Evolutionary conservation across 1,284 basidiomycete species (phyloP), one percentile per base, ranked within the genome.

Genomic region (Agaricales sp.): DNA sequence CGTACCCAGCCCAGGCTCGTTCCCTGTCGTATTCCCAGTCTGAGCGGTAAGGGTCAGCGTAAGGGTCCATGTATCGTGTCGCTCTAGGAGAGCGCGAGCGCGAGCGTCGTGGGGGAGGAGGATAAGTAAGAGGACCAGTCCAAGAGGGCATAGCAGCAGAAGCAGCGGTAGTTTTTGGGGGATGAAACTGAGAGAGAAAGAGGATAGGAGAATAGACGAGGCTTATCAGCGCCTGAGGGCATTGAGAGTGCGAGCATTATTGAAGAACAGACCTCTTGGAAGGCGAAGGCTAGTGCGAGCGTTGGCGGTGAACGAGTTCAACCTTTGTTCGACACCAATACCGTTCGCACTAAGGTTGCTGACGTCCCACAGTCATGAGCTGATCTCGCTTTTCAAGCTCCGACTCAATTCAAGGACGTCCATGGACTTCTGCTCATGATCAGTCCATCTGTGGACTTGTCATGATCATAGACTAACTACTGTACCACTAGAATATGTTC

Each of bases 231-330:
- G 78, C 71, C 73, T 73, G 70, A 61, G 65, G 70, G 67, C 73
- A 70, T 35, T 70, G 70, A 68, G 73, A 74, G 77, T 81, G 75
- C 79, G 81, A 80, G 81, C 85, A 88, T 87, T 77, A 79, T n/a
- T 77, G 77, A 81, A 82, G 80, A 75, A 88, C 86, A 85, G 85
- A 88, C 85, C 86, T 88, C 83, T 76, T 77, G 69, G 70, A 35
- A 35, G 30, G 30, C 30, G 30, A 35, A 35, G 30, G 30, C n/a
- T 35, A 35, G 30, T n/a, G n/a, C 8, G 30, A 35, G 30, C 8
- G 30, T n/a, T 35, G 8, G 8, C 11, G n/a, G 11, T 35, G n/a
- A 8, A 35, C 8, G 30, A 72, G 71, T 73, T 73, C 72, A 71
- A 70, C 72, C 69, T 68, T 74, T 69, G 68, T 70, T 71, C 67